Conservation (phyloP, 768 basidiomycete genomes). For the Trametes cinnabarina region DNA sequence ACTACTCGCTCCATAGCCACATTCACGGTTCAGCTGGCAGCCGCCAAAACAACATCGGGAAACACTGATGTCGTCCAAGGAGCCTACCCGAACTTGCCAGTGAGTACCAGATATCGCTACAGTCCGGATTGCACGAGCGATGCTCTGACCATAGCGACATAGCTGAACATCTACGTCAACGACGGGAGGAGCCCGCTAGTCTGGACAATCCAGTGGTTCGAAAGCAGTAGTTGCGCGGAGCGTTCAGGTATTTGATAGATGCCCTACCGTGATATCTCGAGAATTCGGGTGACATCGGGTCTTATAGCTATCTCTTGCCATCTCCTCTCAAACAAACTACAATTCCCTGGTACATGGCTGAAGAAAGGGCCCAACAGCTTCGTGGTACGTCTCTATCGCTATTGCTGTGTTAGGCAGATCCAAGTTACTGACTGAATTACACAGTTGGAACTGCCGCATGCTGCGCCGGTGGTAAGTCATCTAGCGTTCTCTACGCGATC, state of each 20-base stretch:
- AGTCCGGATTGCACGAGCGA: background rate
- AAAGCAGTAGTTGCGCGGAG: slow-evolving; percentile 30
- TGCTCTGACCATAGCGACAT: background rate
- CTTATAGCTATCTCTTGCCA: slow-evolving; percentile 27
- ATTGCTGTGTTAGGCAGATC: background rate
- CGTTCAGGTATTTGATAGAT: slow-evolving; percentile 27
- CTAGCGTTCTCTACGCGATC: background rate
- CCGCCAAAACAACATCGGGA: slow-evolving; percentile 27
- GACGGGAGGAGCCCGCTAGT: slow-evolving; percentile 2
- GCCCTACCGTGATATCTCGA: background rate
- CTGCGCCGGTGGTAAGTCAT: slow-evolving; percentile 23
- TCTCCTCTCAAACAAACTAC: slow-evolving; percentile 22
- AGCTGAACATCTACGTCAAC: slow-evolving; percentile 22
- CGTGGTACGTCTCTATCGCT: slow-evolving; percentile 11
- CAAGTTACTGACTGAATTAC: background rate
- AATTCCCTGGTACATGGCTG: slow-evolving; percentile 26
- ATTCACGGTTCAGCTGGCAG: slow-evolving; percentile 30
- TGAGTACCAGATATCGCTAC: background rate
- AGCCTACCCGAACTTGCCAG: slow-evolving; percentile 16
- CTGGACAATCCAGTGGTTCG: slow-evolving; percentile 20
- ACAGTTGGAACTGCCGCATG: slow-evolving; percentile 20
- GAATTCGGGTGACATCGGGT: background rate
- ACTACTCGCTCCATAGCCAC: slow-evolving; percentile 16
- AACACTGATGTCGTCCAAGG: slow-evolving; percentile 26
- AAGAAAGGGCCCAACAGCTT: slow-evolving; percentile 24